A percentile compares a stretch with the other conserved stretches of the same genome.
Evolutionary conservation across 2,329 filamentous ascomycete genomes (phyloP).

Genomic region (Aspergillus phoenicis): DNA sequence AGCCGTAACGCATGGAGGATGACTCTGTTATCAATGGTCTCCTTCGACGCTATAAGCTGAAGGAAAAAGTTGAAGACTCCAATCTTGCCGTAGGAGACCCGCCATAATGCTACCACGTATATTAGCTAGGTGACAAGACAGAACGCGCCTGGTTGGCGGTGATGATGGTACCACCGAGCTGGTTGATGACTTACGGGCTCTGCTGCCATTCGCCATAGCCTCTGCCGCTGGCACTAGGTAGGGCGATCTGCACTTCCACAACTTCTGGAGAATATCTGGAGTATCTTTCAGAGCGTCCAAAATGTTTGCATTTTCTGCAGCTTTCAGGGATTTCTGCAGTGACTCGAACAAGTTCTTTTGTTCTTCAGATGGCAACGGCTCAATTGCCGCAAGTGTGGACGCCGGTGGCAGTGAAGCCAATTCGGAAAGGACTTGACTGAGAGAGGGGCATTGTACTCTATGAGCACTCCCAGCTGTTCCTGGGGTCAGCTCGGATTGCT

Average conservation of each 20-base stretch:
- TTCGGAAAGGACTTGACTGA: slow-evolving; percentile 30
- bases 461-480: not conserved
- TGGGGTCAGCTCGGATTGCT: not conserved
- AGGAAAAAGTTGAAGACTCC: slow-evolving; percentile 48
- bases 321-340: slow-evolving; percentile 35
- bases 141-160: not conserved
- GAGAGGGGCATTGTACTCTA: slow-evolving; percentile 28
- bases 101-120: slow-evolving; percentile 39
- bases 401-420: slow-evolving; percentile 24
- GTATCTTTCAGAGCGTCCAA: slow-evolving; percentile 31
- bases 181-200: slow-evolving; percentile 40
- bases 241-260: slow-evolving; percentile 42
- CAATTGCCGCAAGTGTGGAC: slow-evolving; percentile 21
- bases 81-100: slow-evolving; percentile 41
- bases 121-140: slow-evolving; percentile 7
- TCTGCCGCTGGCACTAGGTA: slow-evolving; percentile 41
- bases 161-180: not conserved
- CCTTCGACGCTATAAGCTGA: slow-evolving; percentile 37
- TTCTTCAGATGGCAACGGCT: slow-evolving; percentile 29
- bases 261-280: slow-evolving; percentile 32
- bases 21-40: slow-evolving; percentile 32
- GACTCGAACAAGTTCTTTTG: slow-evolving; percentile 38
- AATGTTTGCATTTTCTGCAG: slow-evolving; percentile 32
- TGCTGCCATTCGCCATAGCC: slow-evolving; percentile 45
- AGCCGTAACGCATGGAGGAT: slow-evolving; percentile 46